Base-by-base conservation (phyloP, 805 yeast genomes). In the Spencermartinsiella europaea region DNA sequence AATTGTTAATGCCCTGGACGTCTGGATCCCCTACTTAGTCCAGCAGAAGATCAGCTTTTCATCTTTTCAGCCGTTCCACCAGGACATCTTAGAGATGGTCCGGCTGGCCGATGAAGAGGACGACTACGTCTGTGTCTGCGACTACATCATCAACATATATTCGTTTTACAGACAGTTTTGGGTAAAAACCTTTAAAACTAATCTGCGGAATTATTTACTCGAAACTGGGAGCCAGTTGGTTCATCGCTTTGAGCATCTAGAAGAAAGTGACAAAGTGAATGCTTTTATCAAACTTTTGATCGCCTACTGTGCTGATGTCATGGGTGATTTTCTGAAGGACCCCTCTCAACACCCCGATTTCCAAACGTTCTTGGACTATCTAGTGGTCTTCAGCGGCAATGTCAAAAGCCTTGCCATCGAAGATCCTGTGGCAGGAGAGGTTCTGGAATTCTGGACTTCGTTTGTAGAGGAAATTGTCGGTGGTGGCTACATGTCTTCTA, bases 401-500 rank as follows among this genome's bases (percentile, higher is more conserved):
- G 48, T 51, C 3, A 48, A 46, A 2, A 36, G 42, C 8, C 54
- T 57, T 1, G 52, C 61, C 0, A 56, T 56, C 1, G 65, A 62
- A 3, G 67, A 65, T 38, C 52, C 56, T 12, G 47, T 61, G 15
- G 56, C 64, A 4, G 25, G 43, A 7, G 63, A 57, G 27, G 51
- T 61, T 12, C 50, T 66, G 4, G 67, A 62, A 46, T 66, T 63
- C 49, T 66, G 70, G 70, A 59, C 52, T 40, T 50, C 51, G 34
- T 58, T 53, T 28, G 60, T 59, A 2, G 70, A 66, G 39, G 63
- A 61, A 5, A 45, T 58, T 21, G 52, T 62, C 1, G 58, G 67
- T 20, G 49, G 44, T 8, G 72, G 46, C 63, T 72, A 12, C 50
- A 58, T 27, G 57, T 14, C 20, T 10, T 5, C 41, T 3, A 19